These are phyloP conservation scores for Ceratocystiopsis minuta DNA, from an alignment of 2,329 filamentous ascomycete species.

Conservation along the genomic window DNA sequence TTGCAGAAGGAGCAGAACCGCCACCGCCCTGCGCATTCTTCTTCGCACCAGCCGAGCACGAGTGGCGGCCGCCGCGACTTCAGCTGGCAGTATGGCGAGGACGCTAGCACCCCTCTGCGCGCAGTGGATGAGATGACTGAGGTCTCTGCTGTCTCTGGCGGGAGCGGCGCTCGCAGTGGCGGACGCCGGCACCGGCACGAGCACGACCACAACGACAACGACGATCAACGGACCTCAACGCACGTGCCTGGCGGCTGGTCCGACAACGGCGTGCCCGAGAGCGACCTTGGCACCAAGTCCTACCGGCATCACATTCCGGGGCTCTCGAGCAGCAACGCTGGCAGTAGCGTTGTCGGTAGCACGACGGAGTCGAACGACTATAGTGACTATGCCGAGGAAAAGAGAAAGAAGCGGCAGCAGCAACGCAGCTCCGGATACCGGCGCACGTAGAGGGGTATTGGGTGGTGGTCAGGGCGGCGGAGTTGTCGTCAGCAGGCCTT, in stretches of 20 bases:
- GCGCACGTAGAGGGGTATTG: not conserved
- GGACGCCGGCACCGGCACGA: slow-evolving; percentile 3
- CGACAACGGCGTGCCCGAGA: slow-evolving; percentile 13
- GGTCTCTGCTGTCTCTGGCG: no score
- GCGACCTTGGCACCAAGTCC: slow-evolving; percentile 38
- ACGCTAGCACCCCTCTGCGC: slow-evolving; percentile 11
- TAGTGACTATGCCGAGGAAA: slow-evolving; percentile 22
- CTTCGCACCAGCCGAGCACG: slow-evolving; percentile 6
- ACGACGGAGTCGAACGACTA: slow-evolving; percentile 17
- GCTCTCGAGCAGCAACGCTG: slow-evolving; percentile 15
- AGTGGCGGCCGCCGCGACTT: slow-evolving; percentile 26
- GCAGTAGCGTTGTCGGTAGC: not conserved
- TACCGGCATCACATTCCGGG: slow-evolving; percentile 39
- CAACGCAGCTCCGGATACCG: slow-evolving; percentile 9
- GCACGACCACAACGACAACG: slow-evolving; percentile 13
- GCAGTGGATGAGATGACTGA: slow-evolving; percentile 13
- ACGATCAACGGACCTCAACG: slow-evolving; percentile 9
- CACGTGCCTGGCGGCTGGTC: slow-evolving; percentile 19
- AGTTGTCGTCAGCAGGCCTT: no score
- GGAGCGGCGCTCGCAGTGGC: no score
- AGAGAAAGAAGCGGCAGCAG: slow-evolving; percentile 22
- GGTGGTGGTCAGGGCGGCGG: no score
- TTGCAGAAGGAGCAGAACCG: slow-evolving; percentile 35
- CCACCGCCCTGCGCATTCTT: slow-evolving; percentile 6
- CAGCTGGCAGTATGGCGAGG: slow-evolving; percentile 31